A percentile compares a stretch with the other conserved stretches of the same genome.
Conservation (phyloP, 2,329 filamentous ascomycete species). For the Basipetospora chlamydospora region DNA sequence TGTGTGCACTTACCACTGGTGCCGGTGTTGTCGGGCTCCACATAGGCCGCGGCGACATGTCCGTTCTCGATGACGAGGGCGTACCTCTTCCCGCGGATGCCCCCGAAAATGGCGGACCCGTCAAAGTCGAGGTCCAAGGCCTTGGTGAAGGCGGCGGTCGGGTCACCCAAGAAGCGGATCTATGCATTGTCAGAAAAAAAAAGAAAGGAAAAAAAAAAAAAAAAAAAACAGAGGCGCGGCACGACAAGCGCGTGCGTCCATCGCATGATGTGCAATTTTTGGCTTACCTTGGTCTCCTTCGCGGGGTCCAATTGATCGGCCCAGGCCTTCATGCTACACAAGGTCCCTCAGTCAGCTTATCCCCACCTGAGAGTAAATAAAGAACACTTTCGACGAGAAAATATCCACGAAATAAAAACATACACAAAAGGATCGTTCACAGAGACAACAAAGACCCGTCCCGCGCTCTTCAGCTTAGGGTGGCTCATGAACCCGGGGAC, state of each 20-base stretch:
- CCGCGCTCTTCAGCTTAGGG: slow-evolving; percentile 61
- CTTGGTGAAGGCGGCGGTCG: slow-evolving; percentile 64
- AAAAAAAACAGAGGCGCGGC: too few species aligned
- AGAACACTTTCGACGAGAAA: neutral
- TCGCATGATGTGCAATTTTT: neutral
- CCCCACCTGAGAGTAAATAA: too few species aligned
- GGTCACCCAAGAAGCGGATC: slow-evolving; percentile 84
- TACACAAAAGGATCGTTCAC: slow-evolving; percentile 95
- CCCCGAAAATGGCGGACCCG: slow-evolving; percentile 64
- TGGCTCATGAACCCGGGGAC: slow-evolving; percentile 79
- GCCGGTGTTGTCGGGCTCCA: slow-evolving; percentile 83
- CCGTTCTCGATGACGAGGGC: slow-evolving; percentile 72
- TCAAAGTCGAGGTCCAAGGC: slow-evolving; percentile 76
- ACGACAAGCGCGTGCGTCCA: too few species aligned
- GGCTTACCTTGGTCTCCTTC: slow-evolving; percentile 58
- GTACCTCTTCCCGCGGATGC: slow-evolving; percentile 74
- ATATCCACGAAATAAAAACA: slow-evolving; percentile 18
- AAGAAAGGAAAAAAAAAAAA: too few species aligned
- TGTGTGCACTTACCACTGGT: slow-evolving; percentile 48
- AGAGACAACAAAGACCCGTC: slow-evolving; percentile 75
- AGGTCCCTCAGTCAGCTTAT: too few species aligned
- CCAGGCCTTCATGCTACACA: slow-evolving; percentile 79
- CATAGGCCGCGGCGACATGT: slow-evolving; percentile 64
- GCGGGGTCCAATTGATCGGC: slow-evolving; percentile 60
- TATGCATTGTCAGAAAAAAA: too few species aligned